Percentiles rank a stretch among this genome's conserved stretches.
phyloP scores from a whole-genome alignment of 2,329 filamentous ascomycete genomes.

The Hypocrella siamensis region DNA sequence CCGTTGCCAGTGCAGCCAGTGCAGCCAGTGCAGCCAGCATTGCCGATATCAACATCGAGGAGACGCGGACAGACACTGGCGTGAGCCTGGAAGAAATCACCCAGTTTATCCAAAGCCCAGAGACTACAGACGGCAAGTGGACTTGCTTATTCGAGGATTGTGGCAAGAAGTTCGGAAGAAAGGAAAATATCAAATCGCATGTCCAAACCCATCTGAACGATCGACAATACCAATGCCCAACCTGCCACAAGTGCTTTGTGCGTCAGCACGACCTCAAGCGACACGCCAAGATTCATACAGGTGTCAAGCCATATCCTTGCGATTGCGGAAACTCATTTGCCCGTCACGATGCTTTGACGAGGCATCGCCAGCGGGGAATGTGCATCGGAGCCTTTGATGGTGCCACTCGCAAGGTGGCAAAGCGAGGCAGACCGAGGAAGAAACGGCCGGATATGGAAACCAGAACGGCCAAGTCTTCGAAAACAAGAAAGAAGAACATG shows the following conservation, averaged over 20 bases:
- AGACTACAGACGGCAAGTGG: conserved; percentile 63
- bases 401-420: conserved; percentile 41
- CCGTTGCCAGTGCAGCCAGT: conserved; percentile 39
- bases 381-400: conserved; percentile 91
- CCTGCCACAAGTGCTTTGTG: conserved; percentile 91
- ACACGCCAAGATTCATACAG: conserved; percentile 93
- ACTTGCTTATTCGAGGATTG: conserved; percentile 64
- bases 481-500: conserved; percentile 40
- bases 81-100: conserved; percentile 76
- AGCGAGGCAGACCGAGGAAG: conserved; percentile 50
- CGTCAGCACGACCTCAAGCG: conserved; percentile 94
- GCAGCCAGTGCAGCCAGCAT: conserved; percentile 43
- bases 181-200: conserved; percentile 97
- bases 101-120: conserved; percentile 57
- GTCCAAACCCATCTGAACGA: conserved; percentile 97
- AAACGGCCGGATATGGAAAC: conserved; percentile 40
- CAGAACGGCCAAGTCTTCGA: conserved; percentile 39
- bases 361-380: conserved; percentile 90
- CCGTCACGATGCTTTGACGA: conserved; percentile 83
- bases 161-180: conserved; percentile 82
- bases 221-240: conserved; percentile 84
- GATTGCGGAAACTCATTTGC: conserved; percentile 91
- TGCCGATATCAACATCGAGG: conserved; percentile 46
- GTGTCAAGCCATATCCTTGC: conserved; percentile 89
- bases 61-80: conserved; percentile 60